These are phyloP conservation scores for Mrakia blollopis DNA, from an alignment of 768 basidiomycete genomes.

Conservation along the genomic window DNA sequence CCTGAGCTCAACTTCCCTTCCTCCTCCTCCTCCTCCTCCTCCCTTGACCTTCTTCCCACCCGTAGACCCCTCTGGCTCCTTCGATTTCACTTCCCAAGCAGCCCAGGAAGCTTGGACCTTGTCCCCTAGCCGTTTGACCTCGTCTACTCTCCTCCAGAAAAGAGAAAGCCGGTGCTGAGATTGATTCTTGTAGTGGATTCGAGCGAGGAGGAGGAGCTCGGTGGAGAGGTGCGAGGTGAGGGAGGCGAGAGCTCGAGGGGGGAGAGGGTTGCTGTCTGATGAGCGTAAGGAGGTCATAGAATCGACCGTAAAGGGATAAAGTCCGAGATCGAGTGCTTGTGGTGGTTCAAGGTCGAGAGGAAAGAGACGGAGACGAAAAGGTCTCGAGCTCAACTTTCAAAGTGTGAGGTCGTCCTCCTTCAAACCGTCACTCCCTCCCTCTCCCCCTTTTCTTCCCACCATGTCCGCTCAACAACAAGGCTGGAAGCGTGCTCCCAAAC, in stretches of 20 bases:
- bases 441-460: not conserved
- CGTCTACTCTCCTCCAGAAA: constrained; percentile 28
- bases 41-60: not conserved
- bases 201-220: constrained; percentile 25
- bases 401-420: not conserved
- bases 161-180: constrained; percentile 23
- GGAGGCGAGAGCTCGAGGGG: not conserved
- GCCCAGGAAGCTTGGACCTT: constrained; percentile 15
- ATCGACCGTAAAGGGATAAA: too few species aligned
- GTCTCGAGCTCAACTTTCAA: not conserved
- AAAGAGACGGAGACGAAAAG: not conserved
- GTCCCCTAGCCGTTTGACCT: constrained; percentile 19
- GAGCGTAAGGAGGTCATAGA: not conserved
- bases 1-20: not conserved
- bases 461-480: not conserved
- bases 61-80: not conserved
- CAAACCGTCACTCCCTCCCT: not conserved
- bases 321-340: not conserved
- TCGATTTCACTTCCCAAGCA: not conserved
- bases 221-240: constrained; percentile 27
- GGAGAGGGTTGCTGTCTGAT: not conserved
- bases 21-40: not conserved
- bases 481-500: not conserved
- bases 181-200: constrained; percentile 31
- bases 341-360: not conserved